A percentile compares a stretch with the other conserved stretches of the same genome.
phyloP scores from a whole-genome alignment of 192 early-diverging fungal species.

The Backusella macrospora region DNA sequence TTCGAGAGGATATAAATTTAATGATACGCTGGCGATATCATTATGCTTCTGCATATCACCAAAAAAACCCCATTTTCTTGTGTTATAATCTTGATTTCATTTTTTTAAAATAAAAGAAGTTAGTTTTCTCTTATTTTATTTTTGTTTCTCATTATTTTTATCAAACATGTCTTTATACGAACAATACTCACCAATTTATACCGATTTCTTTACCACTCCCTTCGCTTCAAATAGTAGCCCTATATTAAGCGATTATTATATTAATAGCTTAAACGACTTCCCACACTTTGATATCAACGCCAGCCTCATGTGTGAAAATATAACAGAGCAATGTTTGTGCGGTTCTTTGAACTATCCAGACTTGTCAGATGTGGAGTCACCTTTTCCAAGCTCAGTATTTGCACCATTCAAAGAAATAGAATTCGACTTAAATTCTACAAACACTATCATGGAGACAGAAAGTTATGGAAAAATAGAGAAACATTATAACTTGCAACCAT shows the following conservation, averaged over 20 bases:
- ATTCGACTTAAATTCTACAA: not conserved
- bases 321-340: not conserved
- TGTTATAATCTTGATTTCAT: not conserved
- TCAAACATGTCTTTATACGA: not conserved
- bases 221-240: not conserved
- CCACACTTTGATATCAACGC: not conserved
- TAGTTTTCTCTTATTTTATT: not conserved
- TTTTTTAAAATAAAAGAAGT: not conserved
- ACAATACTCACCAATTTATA: not conserved
- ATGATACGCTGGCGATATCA: not conserved
- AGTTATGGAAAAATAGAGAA: not conserved
- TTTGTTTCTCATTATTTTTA: conserved; percentile 1
- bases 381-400: not conserved
- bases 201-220: not conserved
- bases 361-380: not conserved
- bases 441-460: not conserved
- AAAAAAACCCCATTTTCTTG: not conserved
- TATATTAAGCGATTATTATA: not conserved
- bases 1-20: not conserved
- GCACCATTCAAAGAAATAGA: not conserved
- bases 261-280: not conserved
- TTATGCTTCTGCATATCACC: not conserved
- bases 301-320: not conserved
- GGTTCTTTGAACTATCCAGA: not conserved
- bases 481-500: not conserved